Evolutionary conservation across 2,329 filamentous ascomycete species (phyloP).

Genomic region (Sarocladium kiliense): DNA sequence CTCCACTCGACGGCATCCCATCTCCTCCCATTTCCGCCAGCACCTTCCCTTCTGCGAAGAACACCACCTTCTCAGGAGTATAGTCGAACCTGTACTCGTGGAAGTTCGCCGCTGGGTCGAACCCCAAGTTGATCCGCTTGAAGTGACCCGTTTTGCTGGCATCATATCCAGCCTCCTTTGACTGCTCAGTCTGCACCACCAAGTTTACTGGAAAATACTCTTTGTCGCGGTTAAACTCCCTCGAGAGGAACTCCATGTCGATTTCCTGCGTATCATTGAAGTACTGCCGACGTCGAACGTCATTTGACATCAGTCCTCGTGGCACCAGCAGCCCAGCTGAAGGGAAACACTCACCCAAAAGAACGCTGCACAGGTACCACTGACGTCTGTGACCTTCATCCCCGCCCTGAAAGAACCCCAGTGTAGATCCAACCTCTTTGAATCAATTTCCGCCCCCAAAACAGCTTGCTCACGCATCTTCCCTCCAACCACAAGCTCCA

Average conservation of each 20-base stretch:
- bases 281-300: slow-evolving; percentile 44
- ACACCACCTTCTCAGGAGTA: slow-evolving; percentile 54
- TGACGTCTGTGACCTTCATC: slow-evolving; percentile 56
- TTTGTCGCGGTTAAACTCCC: slow-evolving; percentile 49
- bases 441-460: slow-evolving; percentile 59
- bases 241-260: slow-evolving; percentile 73
- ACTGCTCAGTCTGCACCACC: slow-evolving; percentile 64
- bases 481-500: slow-evolving; percentile 52
- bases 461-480: slow-evolving; percentile 46
- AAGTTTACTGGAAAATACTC: slow-evolving; percentile 61
- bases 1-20: slow-evolving; percentile 54
- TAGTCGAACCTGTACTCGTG: slow-evolving; percentile 82
- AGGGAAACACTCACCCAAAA: slow-evolving; percentile 57
- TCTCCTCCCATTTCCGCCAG: slow-evolving; percentile 52
- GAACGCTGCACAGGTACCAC: slow-evolving; percentile 72
- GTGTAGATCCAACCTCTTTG: slow-evolving; percentile 54
- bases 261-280: slow-evolving; percentile 76
- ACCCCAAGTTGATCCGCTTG: slow-evolving; percentile 52
- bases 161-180: slow-evolving; percentile 55
- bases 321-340: background rate
- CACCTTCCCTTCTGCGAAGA: slow-evolving; percentile 60
- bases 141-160: slow-evolving; percentile 56
- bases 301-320: background rate
- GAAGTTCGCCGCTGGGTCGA: slow-evolving; percentile 59
- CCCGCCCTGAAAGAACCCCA: slow-evolving; percentile 65